Conservation (phyloP, 495 filamentous ascomycete species). For the Talaromyces wortmannii region DNA sequence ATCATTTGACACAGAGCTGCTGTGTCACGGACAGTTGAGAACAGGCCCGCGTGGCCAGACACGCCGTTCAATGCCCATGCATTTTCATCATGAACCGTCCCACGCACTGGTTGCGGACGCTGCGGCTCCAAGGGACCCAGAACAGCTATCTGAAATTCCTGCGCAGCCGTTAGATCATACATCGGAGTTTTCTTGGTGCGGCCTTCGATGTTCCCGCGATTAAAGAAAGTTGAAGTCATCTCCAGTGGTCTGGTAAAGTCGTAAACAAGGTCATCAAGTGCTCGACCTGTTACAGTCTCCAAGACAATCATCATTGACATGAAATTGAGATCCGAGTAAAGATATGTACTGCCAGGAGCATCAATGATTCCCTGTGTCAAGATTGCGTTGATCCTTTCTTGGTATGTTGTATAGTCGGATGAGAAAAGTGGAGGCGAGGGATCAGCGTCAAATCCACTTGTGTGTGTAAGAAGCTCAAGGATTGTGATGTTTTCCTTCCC, state of each 20-base stretch:
- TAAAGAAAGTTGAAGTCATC: constrained; percentile 22
- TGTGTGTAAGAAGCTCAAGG: constrained; percentile 18
- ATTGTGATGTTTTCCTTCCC: constrained; percentile 20
- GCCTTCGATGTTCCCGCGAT: constrained; percentile 17
- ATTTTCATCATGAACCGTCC: constrained; percentile 23
- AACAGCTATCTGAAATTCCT: constrained; percentile 19
- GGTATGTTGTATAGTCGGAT: constrained; percentile 9
- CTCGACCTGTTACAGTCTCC: constrained; percentile 12
- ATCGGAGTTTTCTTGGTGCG: constrained; percentile 3
- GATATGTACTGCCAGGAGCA: constrained; percentile 15
- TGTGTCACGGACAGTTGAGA: constrained; percentile 15
- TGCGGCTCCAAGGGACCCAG: constrained; percentile 14
- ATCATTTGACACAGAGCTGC: constrained; percentile 22
- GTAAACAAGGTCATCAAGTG: constrained; percentile 13
- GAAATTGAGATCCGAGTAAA: constrained; percentile 21
- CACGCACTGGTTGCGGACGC: constrained; percentile 22
- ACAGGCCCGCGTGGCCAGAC: constrained; percentile 19
- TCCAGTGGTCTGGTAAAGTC: constrained; percentile 12
- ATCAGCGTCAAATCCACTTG: constrained; percentile 21
- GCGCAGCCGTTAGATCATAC: constrained; percentile 17
- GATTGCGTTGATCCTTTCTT: constrained; percentile 14
- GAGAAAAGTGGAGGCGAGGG: constrained; percentile 19
- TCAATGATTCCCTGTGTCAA: constrained; percentile 13
- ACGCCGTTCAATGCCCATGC: constrained; percentile 18
- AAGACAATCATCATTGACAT: constrained; percentile 18